Conservation (phyloP, 768 basidiomycete species). For the Candolleomyces efflorescens region DNA sequence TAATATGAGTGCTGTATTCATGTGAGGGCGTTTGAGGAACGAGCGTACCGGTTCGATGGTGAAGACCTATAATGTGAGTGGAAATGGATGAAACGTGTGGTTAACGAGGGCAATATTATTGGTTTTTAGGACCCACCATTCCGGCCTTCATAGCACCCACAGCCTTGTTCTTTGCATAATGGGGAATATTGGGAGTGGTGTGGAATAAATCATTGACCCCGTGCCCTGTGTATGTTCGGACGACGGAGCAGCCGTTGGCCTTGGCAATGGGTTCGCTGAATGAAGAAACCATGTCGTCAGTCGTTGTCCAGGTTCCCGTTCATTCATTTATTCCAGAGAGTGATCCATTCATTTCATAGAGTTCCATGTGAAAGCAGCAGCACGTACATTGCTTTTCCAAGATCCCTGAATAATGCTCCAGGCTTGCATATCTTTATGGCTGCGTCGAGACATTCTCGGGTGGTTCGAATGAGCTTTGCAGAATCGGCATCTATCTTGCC, state of each 20-base stretch:
- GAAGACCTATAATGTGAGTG: slow-evolving; percentile 40
- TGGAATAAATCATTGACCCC: slow-evolving; percentile 90
- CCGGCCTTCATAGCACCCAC: slow-evolving; percentile 91
- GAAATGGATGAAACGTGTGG: background rate
- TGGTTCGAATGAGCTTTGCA: slow-evolving; percentile 73
- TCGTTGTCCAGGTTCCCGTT: background rate
- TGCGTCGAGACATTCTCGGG: slow-evolving; percentile 81
- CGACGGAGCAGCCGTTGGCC: slow-evolving; percentile 81
- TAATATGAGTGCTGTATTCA: background rate
- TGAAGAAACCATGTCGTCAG: background rate
- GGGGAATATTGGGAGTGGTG: slow-evolving; percentile 80
- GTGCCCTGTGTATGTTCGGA: slow-evolving; percentile 89
- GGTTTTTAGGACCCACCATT: slow-evolving; percentile 54
- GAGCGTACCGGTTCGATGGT: slow-evolving; percentile 70
- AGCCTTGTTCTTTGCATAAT: slow-evolving; percentile 93
- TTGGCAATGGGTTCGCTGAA: slow-evolving; percentile 80
- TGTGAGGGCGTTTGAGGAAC: background rate
- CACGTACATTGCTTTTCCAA: slow-evolving; percentile 84
- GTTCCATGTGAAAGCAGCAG: background rate
- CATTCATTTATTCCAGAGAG: too few species aligned
- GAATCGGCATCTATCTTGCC: slow-evolving; percentile 83
- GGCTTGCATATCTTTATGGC: slow-evolving; percentile 94
- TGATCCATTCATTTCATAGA: too few species aligned
- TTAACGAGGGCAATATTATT: slow-evolving; percentile 1
- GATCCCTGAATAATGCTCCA: slow-evolving; percentile 82